phyloP scores from a whole-genome alignment of 768 basidiomycete genomes.

The Suillus discolor region DNA sequence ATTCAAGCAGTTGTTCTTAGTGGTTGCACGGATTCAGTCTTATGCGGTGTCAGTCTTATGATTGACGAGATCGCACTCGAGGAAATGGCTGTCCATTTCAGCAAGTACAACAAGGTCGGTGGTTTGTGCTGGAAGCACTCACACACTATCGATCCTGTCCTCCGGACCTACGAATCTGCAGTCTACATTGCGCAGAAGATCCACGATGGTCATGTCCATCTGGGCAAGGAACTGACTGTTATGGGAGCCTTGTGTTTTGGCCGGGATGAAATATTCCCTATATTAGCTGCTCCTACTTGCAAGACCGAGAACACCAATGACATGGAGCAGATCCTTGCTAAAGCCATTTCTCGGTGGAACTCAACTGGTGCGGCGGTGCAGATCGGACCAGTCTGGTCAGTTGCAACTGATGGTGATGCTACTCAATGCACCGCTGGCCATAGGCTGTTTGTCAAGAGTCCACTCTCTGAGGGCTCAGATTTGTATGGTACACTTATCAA shows the following conservation, averaged over 20 bases:
- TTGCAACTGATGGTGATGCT: neutral
- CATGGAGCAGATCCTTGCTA: neutral
- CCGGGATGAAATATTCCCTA: constrained; percentile 6
- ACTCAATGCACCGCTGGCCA: neutral
- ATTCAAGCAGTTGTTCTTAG: too few relatives aligned
- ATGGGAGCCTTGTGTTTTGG: constrained; percentile 9
- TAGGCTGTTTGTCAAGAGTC: neutral
- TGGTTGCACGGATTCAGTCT: too few relatives aligned
- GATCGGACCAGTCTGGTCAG: neutral
- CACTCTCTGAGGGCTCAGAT: too few relatives aligned
- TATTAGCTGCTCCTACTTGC: constrained; percentile 16
- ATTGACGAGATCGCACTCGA: constrained; percentile 19
- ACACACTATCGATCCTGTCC: neutral
- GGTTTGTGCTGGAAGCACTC: constrained; percentile 20
- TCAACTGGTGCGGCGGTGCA: neutral
- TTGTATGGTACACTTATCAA: too few relatives aligned
- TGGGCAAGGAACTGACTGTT: too few relatives aligned
- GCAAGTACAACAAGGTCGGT: constrained; percentile 9
- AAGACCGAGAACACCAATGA: constrained; percentile 8
- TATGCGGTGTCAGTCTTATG: constrained; percentile 14
- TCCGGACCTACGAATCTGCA: too few relatives aligned
- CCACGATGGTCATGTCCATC: too few relatives aligned
- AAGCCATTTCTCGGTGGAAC: neutral
- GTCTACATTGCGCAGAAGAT: too few relatives aligned
- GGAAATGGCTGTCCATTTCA: constrained; percentile 13